These are phyloP conservation scores for Cercospora zeae-maydis DNA, from an alignment of 2,329 filamentous ascomycete genomes.

Conservation along the genomic window DNA sequence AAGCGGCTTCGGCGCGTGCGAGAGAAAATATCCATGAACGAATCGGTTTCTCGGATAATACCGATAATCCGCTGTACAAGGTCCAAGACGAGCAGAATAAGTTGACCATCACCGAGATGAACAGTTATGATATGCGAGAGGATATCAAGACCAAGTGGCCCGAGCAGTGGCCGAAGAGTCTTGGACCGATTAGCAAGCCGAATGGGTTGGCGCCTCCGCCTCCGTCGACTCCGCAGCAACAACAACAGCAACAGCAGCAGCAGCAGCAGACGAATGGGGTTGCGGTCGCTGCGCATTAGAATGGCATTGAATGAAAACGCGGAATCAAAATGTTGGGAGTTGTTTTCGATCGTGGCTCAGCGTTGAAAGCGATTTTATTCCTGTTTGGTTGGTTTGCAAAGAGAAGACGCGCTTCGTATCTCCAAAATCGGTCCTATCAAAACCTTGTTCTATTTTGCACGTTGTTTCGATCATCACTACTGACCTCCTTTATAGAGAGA, in stretches of 20 bases:
- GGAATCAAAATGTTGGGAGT: too few species aligned
- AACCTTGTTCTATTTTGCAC: too few species aligned
- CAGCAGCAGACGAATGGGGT: slow-evolving; percentile 2
- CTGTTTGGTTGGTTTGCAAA: not conserved
- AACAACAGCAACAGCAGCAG: not conserved
- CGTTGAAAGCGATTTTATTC: not conserved
- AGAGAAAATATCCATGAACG: slow-evolving; percentile 41
- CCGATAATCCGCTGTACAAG: slow-evolving; percentile 54
- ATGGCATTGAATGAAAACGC: too few species aligned
- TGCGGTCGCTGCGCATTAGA: slow-evolving; percentile 5
- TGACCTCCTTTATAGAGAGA: too few species aligned
- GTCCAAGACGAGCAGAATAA: slow-evolving; percentile 60
- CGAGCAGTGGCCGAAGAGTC: slow-evolving; percentile 13
- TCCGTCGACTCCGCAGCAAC: not conserved
- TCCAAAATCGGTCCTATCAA: too few species aligned
- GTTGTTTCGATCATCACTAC: too few species aligned
- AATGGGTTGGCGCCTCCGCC: slow-evolving; percentile 5
- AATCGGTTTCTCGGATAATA: slow-evolving; percentile 60
- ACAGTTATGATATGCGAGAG: slow-evolving; percentile 47
- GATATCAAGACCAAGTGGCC: slow-evolving; percentile 27
- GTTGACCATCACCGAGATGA: slow-evolving; percentile 68
- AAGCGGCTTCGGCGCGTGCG: slow-evolving; percentile 37
- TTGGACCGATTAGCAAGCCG: slow-evolving; percentile 6
- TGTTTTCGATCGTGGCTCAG: not conserved
- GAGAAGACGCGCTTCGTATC: not conserved